Percentiles rank a stretch among this genome's conserved stretches.
Conservation (phyloP, 148 eudicot species). For the Dysphania ambrosioides region DNA sequence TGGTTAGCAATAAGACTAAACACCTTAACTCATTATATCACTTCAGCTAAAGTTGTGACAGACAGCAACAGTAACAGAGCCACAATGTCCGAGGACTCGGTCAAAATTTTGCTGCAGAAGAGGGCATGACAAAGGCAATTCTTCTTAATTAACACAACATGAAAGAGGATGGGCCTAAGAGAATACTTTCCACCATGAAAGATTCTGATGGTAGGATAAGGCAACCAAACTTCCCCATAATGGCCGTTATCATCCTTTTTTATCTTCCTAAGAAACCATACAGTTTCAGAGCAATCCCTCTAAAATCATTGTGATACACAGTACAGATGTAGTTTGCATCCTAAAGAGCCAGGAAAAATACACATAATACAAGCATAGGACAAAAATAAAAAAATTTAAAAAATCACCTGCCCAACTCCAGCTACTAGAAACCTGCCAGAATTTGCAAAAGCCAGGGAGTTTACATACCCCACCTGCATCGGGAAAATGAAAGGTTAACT, state of each 20-base stretch:
- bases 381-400: background rate
- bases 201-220: too few relatives aligned
- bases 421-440: constrained; percentile 89
- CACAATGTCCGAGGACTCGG: background rate
- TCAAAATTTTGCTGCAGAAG: background rate
- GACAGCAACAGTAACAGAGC: too few relatives aligned
- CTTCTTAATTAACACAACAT: background rate
- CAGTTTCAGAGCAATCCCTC: background rate
- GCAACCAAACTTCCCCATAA: too few relatives aligned
- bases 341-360: background rate
- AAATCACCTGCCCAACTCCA: constrained; percentile 87
- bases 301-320: background rate
- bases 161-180: background rate
- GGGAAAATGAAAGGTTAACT: background rate
- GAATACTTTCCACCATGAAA: background rate
- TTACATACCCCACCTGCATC: constrained; percentile 76
- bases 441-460: constrained; percentile 87
- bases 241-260: background rate
- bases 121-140: background rate
- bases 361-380: constrained; percentile 7
- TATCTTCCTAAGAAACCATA: background rate
- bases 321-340: background rate
- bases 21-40: too few relatives aligned
- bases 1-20: too few relatives aligned
- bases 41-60: too few relatives aligned